Evolutionary conservation across 176 grass and related monocot species (phyloP).

Genomic region (Melocanna baccifera): DNA sequence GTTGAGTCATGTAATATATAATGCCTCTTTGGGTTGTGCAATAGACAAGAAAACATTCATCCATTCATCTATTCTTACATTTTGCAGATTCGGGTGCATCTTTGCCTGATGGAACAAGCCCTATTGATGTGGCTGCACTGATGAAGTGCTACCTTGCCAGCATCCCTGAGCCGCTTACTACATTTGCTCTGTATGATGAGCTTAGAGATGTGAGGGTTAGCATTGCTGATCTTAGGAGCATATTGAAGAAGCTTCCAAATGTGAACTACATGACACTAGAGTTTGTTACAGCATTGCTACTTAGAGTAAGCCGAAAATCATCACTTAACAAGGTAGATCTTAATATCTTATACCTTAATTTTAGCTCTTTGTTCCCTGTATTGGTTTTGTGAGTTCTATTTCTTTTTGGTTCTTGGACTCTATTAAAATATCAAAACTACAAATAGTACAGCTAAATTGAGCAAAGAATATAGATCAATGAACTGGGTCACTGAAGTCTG

Average conservation of each 20-base stretch:
- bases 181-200: slow-evolving; percentile 78
- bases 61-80: too few species aligned
- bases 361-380: neutral
- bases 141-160: slow-evolving; percentile 92
- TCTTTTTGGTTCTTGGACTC: neutral
- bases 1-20: too few species aligned
- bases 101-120: slow-evolving; percentile 65
- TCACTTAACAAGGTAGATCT: slow-evolving; percentile 83
- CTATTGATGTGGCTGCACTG: slow-evolving; percentile 73
- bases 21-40: too few species aligned
- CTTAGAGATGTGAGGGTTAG: slow-evolving; percentile 77
- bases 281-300: slow-evolving; percentile 83
- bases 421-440: neutral
- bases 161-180: slow-evolving; percentile 82
- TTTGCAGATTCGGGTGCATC: slow-evolving; percentile 71
- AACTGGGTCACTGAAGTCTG: neutral
- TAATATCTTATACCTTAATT: slow-evolving; percentile 22
- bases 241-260: slow-evolving; percentile 97
- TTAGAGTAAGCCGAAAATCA: slow-evolving; percentile 84
- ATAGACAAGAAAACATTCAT: too few species aligned
- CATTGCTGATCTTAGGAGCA: slow-evolving; percentile 84
- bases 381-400: neutral
- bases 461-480: neutral
- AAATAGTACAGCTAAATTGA: slow-evolving; percentile 17
- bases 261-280: slow-evolving; percentile 98